Conservation (phyloP, 2,329 filamentous ascomycete species). For the Plenodomus tracheiphilus region DNA sequence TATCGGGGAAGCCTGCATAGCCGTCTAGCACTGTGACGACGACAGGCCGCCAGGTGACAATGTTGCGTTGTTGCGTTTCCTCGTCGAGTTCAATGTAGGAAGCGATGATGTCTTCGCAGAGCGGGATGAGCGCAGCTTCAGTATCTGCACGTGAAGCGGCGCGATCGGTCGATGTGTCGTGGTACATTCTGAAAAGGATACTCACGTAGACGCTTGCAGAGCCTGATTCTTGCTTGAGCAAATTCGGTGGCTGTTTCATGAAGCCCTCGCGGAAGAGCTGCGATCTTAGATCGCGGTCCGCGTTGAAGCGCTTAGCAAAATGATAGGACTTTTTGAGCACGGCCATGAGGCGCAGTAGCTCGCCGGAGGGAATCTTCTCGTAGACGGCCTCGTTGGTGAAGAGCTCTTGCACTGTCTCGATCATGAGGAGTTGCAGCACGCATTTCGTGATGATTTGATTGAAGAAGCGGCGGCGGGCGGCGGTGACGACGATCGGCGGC, state of each 20-base stretch:
- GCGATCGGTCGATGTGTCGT: slow-evolving; percentile 82
- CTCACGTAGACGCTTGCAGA: slow-evolving; percentile 92
- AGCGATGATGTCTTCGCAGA: slow-evolving; percentile 91
- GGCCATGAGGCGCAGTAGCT: slow-evolving; percentile 89
- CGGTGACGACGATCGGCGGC: slow-evolving; percentile 89
- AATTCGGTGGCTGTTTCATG: slow-evolving; percentile 98
- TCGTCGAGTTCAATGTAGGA: slow-evolving; percentile 87
- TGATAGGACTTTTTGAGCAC: slow-evolving; percentile 94
- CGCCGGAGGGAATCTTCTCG: slow-evolving; percentile 83
- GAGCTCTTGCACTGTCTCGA: slow-evolving; percentile 97
- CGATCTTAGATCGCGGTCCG: slow-evolving; percentile 93
- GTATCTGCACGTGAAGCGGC: slow-evolving; percentile 79
- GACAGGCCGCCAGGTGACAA: slow-evolving; percentile 94
- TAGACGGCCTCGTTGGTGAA: slow-evolving; percentile 98
- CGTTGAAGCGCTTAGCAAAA: slow-evolving; percentile 97
- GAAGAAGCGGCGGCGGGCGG: slow-evolving; percentile 91
- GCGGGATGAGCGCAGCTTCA: slow-evolving; percentile 86
- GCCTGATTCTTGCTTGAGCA: slow-evolving; percentile 95
- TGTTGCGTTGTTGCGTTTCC: slow-evolving; percentile 95
- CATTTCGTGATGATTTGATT: slow-evolving; percentile 99
- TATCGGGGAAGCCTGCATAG: slow-evolving; percentile 78
- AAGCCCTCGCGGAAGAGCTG: slow-evolving; percentile 96
- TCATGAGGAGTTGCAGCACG: slow-evolving; percentile 96
- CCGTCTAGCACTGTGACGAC: slow-evolving; percentile 97
- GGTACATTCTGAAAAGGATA: slow-evolving; percentile 97